Evolutionary conservation across 2,329 filamentous ascomycete species (phyloP).

Genomic region (Lithohypha guttulata): DNA sequence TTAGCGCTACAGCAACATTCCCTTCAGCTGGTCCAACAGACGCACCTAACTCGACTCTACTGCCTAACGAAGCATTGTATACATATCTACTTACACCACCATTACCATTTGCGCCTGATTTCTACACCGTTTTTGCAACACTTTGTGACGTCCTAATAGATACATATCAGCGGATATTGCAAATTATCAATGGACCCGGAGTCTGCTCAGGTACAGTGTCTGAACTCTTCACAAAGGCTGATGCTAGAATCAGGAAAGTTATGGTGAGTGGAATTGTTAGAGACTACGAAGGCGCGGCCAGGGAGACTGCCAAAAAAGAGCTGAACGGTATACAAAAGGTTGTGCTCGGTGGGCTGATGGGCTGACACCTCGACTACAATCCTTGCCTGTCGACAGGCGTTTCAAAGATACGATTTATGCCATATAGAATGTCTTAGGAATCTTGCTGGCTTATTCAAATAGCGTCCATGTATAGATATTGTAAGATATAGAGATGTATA

Average conservation of each 20-base stretch:
- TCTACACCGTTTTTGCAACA: conserved; percentile 91
- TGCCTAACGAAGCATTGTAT: conserved; percentile 40
- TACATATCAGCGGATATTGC: conserved; percentile 69
- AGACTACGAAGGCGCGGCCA: conserved; percentile 84
- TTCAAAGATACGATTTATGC: too few species aligned
- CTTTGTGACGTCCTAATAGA: conserved; percentile 93
- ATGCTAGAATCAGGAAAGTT: conserved; percentile 75
- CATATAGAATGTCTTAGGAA: too few species aligned
- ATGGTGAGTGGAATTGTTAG: conserved; percentile 77
- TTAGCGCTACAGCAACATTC: conserved; percentile 33
- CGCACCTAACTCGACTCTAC: conserved; percentile 19
- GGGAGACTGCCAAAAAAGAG: conserved; percentile 66
- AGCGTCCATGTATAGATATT: too few species aligned
- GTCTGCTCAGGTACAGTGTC: conserved; percentile 60
- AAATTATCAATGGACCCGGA: conserved; percentile 62
- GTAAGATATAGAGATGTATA: too few species aligned
- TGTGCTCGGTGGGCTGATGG: conserved; percentile 75
- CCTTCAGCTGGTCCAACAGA: conserved; percentile 45
- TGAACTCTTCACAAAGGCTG: conserved; percentile 83
- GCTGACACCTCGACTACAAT: too few species aligned
- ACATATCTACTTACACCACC: conserved; percentile 79
- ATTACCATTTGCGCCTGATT: conserved; percentile 91
- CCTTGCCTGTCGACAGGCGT: too few species aligned
- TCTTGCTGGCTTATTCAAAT: too few species aligned
- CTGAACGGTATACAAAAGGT: conserved; percentile 78